These are phyloP conservation scores for Ogataea trehalophila DNA, from an alignment of 805 yeast species.

Conservation along the genomic window DNA sequence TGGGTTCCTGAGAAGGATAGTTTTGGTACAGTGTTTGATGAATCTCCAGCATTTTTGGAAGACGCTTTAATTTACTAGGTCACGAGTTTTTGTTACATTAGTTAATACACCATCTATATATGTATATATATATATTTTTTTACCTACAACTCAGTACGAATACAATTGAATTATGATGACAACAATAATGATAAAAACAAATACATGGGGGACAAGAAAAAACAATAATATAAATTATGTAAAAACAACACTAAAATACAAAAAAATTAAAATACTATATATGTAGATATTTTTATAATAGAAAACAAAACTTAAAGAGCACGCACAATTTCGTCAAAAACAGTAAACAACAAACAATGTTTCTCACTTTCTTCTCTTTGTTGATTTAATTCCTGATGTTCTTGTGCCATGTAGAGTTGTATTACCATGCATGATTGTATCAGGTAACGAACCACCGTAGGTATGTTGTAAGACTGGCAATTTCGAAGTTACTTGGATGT, in stretches of 20 bases:
- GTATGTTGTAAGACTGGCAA: constrained; percentile 70
- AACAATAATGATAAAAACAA: too few species aligned
- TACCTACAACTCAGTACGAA: too few species aligned
- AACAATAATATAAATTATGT: too few species aligned
- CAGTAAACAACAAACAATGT: neutral
- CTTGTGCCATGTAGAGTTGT: constrained; percentile 10
- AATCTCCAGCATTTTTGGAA: too few species aligned
- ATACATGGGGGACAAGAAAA: too few species aligned
- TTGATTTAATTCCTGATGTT: constrained; percentile 9
- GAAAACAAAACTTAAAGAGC: neutral
- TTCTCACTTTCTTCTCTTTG: constrained; percentile 13
- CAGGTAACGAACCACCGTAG: constrained; percentile 78
- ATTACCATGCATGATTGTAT: constrained; percentile 28
- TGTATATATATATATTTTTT: too few species aligned
- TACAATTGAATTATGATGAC: too few species aligned
- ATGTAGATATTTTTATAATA: neutral
- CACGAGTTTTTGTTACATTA: too few species aligned
- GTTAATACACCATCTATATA: too few species aligned
- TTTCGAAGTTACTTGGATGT: constrained; percentile 32
- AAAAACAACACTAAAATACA: too few species aligned
- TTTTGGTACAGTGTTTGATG: too few species aligned
- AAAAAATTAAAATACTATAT: neutral
- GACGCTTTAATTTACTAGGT: too few species aligned
- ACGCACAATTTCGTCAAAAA: neutral
- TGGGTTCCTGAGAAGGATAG: neutral